A percentile compares a stretch with the other conserved stretches of the same genome.
Evolutionary conservation across 2,329 filamentous ascomycete genomes (phyloP).

Genomic region (Emmonsiellopsis sp.): DNA sequence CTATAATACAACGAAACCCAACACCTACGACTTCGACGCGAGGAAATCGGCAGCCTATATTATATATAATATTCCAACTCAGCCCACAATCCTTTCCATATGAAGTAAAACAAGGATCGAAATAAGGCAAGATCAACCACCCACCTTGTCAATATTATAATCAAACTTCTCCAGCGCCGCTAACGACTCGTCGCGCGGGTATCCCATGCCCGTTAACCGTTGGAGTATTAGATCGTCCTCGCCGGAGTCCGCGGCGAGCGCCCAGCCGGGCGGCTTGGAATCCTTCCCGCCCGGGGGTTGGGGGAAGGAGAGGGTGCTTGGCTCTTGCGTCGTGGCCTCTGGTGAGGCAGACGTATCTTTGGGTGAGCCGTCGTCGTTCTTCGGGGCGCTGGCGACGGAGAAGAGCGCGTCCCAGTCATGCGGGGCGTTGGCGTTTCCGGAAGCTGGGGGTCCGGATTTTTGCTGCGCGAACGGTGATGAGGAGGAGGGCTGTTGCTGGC

Average conservation of each 20-base stretch:
- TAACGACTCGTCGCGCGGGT: slow-evolving; percentile 62
- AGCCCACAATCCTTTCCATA: slow-evolving; percentile 3
- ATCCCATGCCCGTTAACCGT: slow-evolving; percentile 83
- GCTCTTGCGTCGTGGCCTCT: not conserved
- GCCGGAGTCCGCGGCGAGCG: slow-evolving; percentile 62
- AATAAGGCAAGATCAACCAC: slow-evolving; percentile 20
- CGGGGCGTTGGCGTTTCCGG: slow-evolving; percentile 30
- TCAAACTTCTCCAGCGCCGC: slow-evolving; percentile 85
- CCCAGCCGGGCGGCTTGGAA: slow-evolving; percentile 47
- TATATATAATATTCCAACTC: slow-evolving; percentile 1
- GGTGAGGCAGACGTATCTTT: slow-evolving; percentile 6
- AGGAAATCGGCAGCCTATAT: slow-evolving; percentile 30
- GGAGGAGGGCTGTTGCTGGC: slow-evolving; percentile 11
- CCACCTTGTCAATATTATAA: slow-evolving; percentile 89
- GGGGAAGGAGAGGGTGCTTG: slow-evolving; percentile 3
- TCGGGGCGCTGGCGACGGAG: slow-evolving; percentile 59
- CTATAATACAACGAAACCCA: too few relatives aligned
- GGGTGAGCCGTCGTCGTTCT: slow-evolving; percentile 15
- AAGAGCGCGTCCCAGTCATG: slow-evolving; percentile 97
- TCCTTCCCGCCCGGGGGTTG: slow-evolving; percentile 14
- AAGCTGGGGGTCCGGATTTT: slow-evolving; percentile 20
- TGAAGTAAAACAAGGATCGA: slow-evolving; percentile 1
- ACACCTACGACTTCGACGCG: slow-evolving; percentile 28
- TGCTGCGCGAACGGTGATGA: slow-evolving; percentile 12
- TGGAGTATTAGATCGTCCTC: slow-evolving; percentile 90